Evolutionary conservation across 331 rosid genomes (phyloP).

Genomic region (Quercus tomentella): DNA sequence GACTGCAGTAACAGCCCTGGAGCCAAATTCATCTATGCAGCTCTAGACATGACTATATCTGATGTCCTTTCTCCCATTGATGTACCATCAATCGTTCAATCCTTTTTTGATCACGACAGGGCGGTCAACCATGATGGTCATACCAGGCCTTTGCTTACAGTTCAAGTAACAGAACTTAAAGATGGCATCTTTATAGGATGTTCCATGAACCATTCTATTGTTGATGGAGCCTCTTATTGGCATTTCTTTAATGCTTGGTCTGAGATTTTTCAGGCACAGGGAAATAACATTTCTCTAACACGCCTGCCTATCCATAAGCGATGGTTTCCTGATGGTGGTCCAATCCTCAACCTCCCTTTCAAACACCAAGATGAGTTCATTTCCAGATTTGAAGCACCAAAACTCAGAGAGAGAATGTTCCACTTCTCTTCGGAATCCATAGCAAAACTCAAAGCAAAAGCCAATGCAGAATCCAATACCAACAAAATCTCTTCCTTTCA

Average conservation of each 20-base stretch:
- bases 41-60: constrained; percentile 30
- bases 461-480: constrained; percentile 40
- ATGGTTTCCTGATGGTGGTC: constrained; percentile 56
- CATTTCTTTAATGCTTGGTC: constrained; percentile 62
- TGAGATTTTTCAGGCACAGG: constrained; percentile 40
- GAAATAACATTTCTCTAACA: constrained; percentile 16
- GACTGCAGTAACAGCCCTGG: constrained; percentile 42
- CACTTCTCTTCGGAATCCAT: constrained; percentile 53
- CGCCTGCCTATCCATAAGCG: constrained; percentile 41
- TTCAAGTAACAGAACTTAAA: constrained; percentile 49
- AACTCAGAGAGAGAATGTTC: constrained; percentile 56
- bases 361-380: constrained; percentile 42
- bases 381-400: constrained; percentile 37
- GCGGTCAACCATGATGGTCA: constrained; percentile 62
- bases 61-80: constrained; percentile 42
- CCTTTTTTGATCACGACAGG: constrained; percentile 50
- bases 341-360: constrained; percentile 56
- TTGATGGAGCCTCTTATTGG: constrained; percentile 62
- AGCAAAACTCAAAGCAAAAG: constrained; percentile 54
- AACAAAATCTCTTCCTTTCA: constrained; percentile 54
- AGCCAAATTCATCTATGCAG: constrained; percentile 49
- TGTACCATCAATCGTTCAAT: constrained; percentile 45
- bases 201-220: constrained; percentile 46
- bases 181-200: constrained; percentile 62
- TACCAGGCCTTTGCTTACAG: constrained; percentile 33